These are phyloP conservation scores for Thuja plicata DNA, from an alignment of 83 land plant genomes.

Conservation along the genomic window DNA sequence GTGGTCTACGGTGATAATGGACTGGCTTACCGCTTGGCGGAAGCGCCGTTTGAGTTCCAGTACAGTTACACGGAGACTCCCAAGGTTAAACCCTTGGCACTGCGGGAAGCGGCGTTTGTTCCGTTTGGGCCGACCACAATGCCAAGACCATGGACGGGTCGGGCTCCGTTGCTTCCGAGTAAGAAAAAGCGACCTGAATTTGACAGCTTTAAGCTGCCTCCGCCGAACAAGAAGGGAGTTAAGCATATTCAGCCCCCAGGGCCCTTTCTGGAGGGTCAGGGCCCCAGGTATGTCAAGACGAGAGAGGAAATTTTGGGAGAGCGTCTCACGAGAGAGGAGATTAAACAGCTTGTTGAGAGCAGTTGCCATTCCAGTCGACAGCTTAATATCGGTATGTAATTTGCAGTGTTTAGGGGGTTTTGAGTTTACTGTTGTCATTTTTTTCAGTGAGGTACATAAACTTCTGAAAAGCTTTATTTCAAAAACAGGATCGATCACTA, in stretches of 20 bases:
- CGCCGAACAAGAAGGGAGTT: constrained; percentile 80
- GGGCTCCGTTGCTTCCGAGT: constrained; percentile 65
- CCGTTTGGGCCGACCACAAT: constrained; percentile 88
- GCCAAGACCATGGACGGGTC: constrained; percentile 94
- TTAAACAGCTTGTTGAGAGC: constrained; percentile 30
- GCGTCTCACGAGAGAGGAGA: constrained; percentile 71
- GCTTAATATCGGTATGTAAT: constrained; percentile 51
- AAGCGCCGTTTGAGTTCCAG: constrained; percentile 75
- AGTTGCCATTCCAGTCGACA: constrained; percentile 39
- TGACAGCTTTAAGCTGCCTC: constrained; percentile 77
- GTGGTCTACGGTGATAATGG: constrained; percentile 33
- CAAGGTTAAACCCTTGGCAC: constrained; percentile 66
- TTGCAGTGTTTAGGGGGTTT: background rate
- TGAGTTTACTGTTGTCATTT: background rate
- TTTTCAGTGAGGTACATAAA: too few species aligned
- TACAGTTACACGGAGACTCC: constrained; percentile 93
- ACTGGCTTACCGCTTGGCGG: constrained; percentile 35
- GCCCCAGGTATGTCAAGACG: constrained; percentile 55
- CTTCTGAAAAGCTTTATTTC: too few species aligned
- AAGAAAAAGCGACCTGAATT: constrained; percentile 75
- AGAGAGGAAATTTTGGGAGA: constrained; percentile 94
- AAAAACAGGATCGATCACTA: too few species aligned
- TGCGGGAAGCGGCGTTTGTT: constrained; percentile 59
- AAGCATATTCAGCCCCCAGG: constrained; percentile 88
- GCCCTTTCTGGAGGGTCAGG: constrained; percentile 69